Evolutionary conservation across 2,329 filamentous ascomycete genomes (phyloP), one percentile per base, ranked within the genome.

Genomic region (Incumbomyces delicatus): DNA sequence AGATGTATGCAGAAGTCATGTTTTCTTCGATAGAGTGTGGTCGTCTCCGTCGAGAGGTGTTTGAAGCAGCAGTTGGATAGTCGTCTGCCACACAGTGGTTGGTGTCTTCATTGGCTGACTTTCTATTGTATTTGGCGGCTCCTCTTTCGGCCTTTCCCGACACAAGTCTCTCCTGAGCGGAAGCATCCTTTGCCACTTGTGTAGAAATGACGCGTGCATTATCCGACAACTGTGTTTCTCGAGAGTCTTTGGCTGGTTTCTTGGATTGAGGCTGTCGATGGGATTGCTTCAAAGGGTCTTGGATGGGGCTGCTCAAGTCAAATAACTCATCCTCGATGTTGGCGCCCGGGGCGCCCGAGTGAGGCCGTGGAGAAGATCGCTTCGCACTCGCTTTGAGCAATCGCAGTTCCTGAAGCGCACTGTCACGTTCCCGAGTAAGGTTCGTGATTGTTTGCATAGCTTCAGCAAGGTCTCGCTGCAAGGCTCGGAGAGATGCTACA

Each of bases 1-100:
- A 63, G 52, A 81, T 80, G 58, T 81, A 80, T 5, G 76, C 78
- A 2, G 77, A 81, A 5, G 78, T 81, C 73, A 78, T 74, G 48
- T 79, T 76, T 20, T 70, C 66, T 32, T 58, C 55, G 12, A 67
- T 64, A 32, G 64, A 63, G 33, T 66, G 69, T 22, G 68, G 71
- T 38, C 71, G 73, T 41, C 74, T 71, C 8, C 70, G 70, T 44
- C 69, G 69, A 29, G 70, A 67, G 39, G 69, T 69, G 57, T 73
- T 71, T 5, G 72, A 59, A 32, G 71, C 64, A 0, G 75, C 56
- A 20, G 57, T 58, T 17, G 51, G 44, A 22, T 47, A 41, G 13
- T 50, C 49, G 31, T 49, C 50, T 13, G 53, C 31, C 13, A 53
- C 44, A 50, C 54, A 55, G 30, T 55, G 52, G 29, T 56, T 51